These are phyloP conservation scores for Clitopilus passeckerianus DNA, from an alignment of 768 basidiomycete genomes.

Conservation along the genomic window DNA sequence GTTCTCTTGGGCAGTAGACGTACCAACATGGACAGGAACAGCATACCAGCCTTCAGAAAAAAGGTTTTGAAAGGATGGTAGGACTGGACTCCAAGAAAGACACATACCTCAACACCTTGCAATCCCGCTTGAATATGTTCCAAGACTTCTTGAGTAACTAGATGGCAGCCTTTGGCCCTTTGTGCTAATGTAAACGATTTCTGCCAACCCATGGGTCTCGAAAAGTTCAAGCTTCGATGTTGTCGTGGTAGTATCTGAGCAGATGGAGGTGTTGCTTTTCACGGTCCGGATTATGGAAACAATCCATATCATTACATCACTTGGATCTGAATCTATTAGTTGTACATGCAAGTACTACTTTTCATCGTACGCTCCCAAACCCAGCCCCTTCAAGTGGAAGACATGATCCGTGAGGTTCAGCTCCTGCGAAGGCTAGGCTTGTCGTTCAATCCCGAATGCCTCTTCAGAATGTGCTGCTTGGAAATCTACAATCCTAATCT, in stretches of 20 bases:
- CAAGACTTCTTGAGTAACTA: constrained; percentile 76
- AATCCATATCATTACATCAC: not conserved
- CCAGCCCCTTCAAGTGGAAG: too few relatives aligned
- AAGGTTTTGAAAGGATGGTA: not conserved
- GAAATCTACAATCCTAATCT: constrained; percentile 1
- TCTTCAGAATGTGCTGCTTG: too few relatives aligned
- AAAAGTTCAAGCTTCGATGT: not conserved
- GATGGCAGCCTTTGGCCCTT: constrained; percentile 65
- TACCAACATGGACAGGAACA: constrained; percentile 83
- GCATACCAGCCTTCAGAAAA: constrained; percentile 65
- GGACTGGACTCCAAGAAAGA: not conserved
- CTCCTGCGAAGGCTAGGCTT: too few relatives aligned
- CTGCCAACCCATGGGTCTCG: constrained; percentile 79
- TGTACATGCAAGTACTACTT: not conserved
- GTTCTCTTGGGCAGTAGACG: not conserved
- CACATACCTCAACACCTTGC: constrained; percentile 53
- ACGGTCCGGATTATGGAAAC: not conserved
- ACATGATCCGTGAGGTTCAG: too few relatives aligned
- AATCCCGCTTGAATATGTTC: constrained; percentile 66
- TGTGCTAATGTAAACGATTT: constrained; percentile 67
- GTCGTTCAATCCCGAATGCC: too few relatives aligned
- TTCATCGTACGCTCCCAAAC: too few relatives aligned
- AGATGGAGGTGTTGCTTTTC: not conserved
- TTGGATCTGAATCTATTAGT: not conserved
- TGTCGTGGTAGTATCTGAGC: too few relatives aligned